A percentile compares a stretch with the other conserved stretches of the same genome.
Conservation (phyloP, 2,329 filamentous ascomycete genomes). For the Myriangium duriaei region DNA sequence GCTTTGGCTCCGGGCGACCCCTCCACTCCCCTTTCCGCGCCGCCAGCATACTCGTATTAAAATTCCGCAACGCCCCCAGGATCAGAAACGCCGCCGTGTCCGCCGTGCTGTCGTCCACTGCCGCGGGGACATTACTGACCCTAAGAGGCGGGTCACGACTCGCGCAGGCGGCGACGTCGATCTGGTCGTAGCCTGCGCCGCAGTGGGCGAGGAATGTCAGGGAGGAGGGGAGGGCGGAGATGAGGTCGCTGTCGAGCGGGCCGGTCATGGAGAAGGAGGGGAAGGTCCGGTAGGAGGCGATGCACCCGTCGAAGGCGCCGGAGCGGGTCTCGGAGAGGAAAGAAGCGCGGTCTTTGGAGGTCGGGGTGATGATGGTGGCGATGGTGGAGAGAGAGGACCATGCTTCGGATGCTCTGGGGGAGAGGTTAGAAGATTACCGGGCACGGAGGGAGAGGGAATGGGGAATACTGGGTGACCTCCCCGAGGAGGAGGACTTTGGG, state of each 20-base stretch:
- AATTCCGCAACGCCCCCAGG: constrained; percentile 63
- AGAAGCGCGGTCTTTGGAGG: constrained; percentile 47
- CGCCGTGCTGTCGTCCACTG: constrained; percentile 72
- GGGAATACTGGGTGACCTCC: constrained; percentile 44
- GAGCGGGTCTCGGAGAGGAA: constrained; percentile 58
- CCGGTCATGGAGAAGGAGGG: constrained; percentile 53
- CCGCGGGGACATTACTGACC: constrained; percentile 71
- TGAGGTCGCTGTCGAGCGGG: constrained; percentile 55
- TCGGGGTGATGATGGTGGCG: constrained; percentile 53
- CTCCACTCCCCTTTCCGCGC: constrained; percentile 58
- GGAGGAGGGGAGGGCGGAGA: constrained; percentile 34
- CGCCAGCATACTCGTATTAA: constrained; percentile 52
- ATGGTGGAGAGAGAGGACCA: constrained; percentile 51
- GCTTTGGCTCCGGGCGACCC: constrained; percentile 40
- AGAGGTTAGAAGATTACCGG: neutral
- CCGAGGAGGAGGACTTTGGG: constrained; percentile 53
- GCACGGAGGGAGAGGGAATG: neutral
- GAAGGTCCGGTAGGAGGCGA: constrained; percentile 61
- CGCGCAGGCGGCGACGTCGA: constrained; percentile 62
- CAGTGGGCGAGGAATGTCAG: constrained; percentile 29
- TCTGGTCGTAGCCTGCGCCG: constrained; percentile 74
- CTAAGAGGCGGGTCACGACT: constrained; percentile 44
- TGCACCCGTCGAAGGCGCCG: constrained; percentile 53
- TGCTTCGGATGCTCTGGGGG: constrained; percentile 47
- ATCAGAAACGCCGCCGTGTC: constrained; percentile 72